These are phyloP conservation scores for Carex sylvatica DNA, from an alignment of 202 grass and related monocot species.

Conservation along the genomic window DNA sequence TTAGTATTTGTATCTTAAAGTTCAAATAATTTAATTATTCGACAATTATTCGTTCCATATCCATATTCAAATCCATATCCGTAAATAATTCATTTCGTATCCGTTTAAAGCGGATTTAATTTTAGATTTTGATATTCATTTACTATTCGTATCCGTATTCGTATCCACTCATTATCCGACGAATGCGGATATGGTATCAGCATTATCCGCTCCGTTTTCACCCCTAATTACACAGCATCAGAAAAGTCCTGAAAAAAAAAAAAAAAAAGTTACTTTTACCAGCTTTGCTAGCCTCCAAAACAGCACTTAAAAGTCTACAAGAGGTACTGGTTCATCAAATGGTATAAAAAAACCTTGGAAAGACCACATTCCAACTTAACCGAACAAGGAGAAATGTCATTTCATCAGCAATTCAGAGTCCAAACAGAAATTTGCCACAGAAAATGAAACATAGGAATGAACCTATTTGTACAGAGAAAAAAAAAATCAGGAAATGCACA, in stretches of 20 bases:
- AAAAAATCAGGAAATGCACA: not conserved
- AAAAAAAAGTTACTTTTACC: not conserved
- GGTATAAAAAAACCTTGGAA: not conserved
- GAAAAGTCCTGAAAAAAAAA: not conserved
- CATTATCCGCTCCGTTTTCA: too few relatives aligned
- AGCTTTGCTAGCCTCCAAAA: not conserved
- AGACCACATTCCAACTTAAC: not conserved
- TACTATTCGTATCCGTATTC: too few relatives aligned
- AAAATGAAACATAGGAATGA: not conserved
- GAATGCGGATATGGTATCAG: too few relatives aligned
- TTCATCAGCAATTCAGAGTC: not conserved
- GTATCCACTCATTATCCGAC: too few relatives aligned
- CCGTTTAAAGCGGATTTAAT: too few relatives aligned
- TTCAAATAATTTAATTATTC: too few relatives aligned
- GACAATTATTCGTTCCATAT: too few relatives aligned
- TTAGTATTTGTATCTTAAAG: too few relatives aligned
- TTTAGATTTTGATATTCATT: too few relatives aligned
- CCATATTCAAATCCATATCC: too few relatives aligned
- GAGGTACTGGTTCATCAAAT: not conserved
- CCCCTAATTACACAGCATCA: not conserved
- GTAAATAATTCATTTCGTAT: too few relatives aligned
- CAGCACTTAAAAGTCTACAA: not conserved
- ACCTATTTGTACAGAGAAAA: not conserved
- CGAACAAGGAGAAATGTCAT: not conserved
- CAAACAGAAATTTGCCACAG: not conserved